Evolutionary conservation across 345 rosid species (phyloP), one percentile per base, ranked within the genome.

Genomic region (Eutrema yunnanense): DNA sequence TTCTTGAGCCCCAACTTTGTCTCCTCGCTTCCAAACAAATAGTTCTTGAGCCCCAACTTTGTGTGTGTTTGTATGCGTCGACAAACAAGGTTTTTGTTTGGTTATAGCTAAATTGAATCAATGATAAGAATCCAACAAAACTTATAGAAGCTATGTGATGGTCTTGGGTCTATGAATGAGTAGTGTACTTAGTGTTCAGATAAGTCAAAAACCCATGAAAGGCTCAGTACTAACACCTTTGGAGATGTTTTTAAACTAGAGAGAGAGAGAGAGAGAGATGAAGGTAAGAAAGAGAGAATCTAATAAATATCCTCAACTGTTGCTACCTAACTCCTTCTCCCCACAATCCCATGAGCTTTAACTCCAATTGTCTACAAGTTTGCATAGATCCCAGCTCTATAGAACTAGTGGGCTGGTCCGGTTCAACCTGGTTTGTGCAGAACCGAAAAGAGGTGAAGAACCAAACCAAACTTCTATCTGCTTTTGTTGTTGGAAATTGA

Each of bases 1-100:
- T 70, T 40, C 61, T 70, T 32, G 80, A 76, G 79, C 80, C 75
- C 64, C 75, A 64, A 70, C 14, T 76, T 75, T 76, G 80, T 63
- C 66, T 76, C 75, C 53, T 64, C 42, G 41, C 70, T 59, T 64
- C 40, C 80, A 56, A 57, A 70, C 71, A 76, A 55, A 76, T 47
- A 62, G 26, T 33, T 22, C 26, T 22, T 22, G 26, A 22, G 26
- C 26, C 26, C 26, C 26, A 22, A 22, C 26, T 22, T 22, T 22
- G 26, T 22, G 26, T 40, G 22, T 40, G 69, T 62, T 36, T 71
- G 52, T 61, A 50, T 29, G 38, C 29, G 69, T 41, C 53, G 63
- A 72, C 63, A 53, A 72, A 3, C 13, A 62, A 32, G 22, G 65
- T 55, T 62, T 57, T 67, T 67, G 79, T 75, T 68, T 68, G 64